These are phyloP conservation scores for Arxiozyma telluris DNA, from an alignment of 1,139 yeast species.

Conservation along the genomic window DNA sequence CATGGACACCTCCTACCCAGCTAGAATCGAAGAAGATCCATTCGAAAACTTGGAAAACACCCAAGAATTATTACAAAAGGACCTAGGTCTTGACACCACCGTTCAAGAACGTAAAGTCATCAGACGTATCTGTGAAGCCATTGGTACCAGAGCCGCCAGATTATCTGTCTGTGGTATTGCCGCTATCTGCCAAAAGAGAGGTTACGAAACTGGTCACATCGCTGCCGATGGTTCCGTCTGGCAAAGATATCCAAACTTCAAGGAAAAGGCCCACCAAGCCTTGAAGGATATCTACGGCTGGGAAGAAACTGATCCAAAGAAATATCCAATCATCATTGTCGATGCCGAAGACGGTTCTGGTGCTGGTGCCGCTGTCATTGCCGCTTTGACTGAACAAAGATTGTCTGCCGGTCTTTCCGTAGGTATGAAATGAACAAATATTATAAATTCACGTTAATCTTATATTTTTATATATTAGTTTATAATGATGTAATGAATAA, in stretches of 20 bases:
- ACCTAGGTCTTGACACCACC: constrained; percentile 57
- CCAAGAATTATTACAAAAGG: constrained; percentile 50
- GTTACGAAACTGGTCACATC: constrained; percentile 66
- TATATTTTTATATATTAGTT: not conserved
- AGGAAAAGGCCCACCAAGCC: constrained; percentile 81
- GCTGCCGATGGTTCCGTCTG: constrained; percentile 97
- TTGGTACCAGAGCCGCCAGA: constrained; percentile 90
- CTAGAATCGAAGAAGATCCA: constrained; percentile 82
- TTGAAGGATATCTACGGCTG: constrained; percentile 86
- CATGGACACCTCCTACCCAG: constrained; percentile 84
- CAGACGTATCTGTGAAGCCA: constrained; percentile 73
- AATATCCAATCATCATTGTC: constrained; percentile 70
- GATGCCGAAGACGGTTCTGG: constrained; percentile 98
- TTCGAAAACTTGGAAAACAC: constrained; percentile 77
- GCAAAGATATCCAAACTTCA: constrained; percentile 88
- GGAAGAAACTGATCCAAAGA: constrained; percentile 38
- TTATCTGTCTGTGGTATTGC: constrained; percentile 93
- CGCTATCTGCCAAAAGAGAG: constrained; percentile 85
- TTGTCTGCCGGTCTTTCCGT: constrained; percentile 62
- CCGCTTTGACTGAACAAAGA: constrained; percentile 83
- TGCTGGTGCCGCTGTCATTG: constrained; percentile 96
- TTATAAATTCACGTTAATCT: not conserved
- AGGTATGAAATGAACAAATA: constrained; percentile 35
- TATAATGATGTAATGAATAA: not conserved
- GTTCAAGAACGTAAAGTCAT: constrained; percentile 73